Percentiles rank a stretch among this genome's conserved stretches.
phyloP scores from a whole-genome alignment of 371 early-diverging fungal species.

The Mortierella sp. region DNA sequence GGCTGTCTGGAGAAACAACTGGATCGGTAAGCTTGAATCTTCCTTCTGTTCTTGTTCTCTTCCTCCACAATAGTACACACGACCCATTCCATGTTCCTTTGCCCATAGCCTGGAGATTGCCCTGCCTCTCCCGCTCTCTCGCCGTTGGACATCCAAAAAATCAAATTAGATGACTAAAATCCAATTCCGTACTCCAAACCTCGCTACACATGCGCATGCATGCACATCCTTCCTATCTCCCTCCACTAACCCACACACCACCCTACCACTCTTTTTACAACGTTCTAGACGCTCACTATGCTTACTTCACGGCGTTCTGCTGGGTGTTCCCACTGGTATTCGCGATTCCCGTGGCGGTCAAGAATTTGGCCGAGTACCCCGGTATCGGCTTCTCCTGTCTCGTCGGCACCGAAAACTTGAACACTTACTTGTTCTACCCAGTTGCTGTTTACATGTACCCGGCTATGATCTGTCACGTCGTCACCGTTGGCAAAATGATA shows the following conservation, averaged over 20 bases:
- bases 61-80: background rate
- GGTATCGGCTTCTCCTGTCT: conserved; percentile 61
- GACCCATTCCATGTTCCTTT: background rate
- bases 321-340: conserved; percentile 60
- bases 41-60: background rate
- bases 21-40: conserved; percentile 23
- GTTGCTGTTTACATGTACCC: conserved; percentile 60
- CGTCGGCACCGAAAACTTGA: conserved; percentile 43
- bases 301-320: conserved; percentile 58
- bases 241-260: background rate
- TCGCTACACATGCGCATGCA: background rate
- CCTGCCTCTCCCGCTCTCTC: background rate
- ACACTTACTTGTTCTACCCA: conserved; percentile 59
- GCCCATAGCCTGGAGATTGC: background rate
- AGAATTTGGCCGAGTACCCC: conserved; percentile 56
- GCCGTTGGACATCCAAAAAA: background rate
- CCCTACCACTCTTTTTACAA: background rate
- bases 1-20: conserved; percentile 40
- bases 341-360: conserved; percentile 58
- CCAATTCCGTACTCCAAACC: too few relatives aligned
- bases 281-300: conserved; percentile 58
- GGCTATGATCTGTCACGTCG: conserved; percentile 58
- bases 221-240: background rate
- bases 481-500: conserved; percentile 60
- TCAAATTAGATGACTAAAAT: background rate